Evolutionary conservation across 192 early-diverging fungal genomes (phyloP).

Genomic region (Gamsiella multidivaricata): DNA sequence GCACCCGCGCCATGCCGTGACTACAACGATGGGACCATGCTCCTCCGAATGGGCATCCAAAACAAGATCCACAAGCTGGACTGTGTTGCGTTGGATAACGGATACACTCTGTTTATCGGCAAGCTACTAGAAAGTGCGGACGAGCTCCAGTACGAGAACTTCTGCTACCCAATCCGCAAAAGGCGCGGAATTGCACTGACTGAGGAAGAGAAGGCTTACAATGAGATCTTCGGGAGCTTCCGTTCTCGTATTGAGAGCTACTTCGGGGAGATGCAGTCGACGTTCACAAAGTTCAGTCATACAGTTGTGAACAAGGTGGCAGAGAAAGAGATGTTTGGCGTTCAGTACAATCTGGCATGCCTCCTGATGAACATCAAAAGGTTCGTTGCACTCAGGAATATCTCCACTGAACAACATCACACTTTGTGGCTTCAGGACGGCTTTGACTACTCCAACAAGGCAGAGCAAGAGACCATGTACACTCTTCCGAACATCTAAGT

Average conservation of each 20-base stretch:
- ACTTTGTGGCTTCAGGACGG: constrained; percentile 5
- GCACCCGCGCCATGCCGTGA: constrained; percentile 12
- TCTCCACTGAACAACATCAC: constrained; percentile 1
- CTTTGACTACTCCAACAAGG: constrained; percentile 7
- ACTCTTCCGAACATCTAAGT: constrained; percentile 13
- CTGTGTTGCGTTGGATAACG: constrained; percentile 9
- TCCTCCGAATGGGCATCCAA: constrained; percentile 2
- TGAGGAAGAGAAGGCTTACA: constrained; percentile 4
- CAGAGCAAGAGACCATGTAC: constrained; percentile 10
- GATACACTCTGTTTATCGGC: constrained; percentile 1
- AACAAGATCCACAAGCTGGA: constrained; percentile 7
- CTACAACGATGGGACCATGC: constrained; percentile 20
- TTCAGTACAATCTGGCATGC: background rate
- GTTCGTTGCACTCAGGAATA: constrained; percentile 11
- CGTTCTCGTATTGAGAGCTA: constrained; percentile 6
- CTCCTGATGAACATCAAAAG: background rate
- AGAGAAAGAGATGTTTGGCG: constrained; percentile 7
- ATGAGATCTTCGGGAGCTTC: constrained; percentile 6
- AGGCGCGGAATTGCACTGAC: constrained; percentile 5
- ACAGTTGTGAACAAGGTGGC: constrained; percentile 8
- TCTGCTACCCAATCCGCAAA: constrained; percentile 9
- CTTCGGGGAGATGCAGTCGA: constrained; percentile 16
- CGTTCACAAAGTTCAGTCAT: constrained; percentile 16
- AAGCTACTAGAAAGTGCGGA: background rate
- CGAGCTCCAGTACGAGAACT: constrained; percentile 5